Evolutionary conservation across 202 grass and related monocot genomes (phyloP), one percentile per base, ranked within the genome.

Genomic region (Tripidium arundinaceum): DNA sequence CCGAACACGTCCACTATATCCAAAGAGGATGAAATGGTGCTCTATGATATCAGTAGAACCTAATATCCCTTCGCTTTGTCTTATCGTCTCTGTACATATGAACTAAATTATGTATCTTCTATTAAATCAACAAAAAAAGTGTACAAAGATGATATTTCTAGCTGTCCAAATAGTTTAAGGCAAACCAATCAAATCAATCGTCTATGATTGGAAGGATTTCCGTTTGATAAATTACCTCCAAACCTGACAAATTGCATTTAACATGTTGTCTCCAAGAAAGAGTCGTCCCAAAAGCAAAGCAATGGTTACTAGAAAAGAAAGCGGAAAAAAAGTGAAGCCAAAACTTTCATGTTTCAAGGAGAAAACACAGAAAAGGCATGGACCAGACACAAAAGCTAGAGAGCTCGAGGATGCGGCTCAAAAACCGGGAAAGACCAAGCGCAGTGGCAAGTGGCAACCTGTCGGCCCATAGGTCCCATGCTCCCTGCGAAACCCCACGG

Each of bases 321-420:
- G 31, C 45, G 31, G 15, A 45, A 7, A 54, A 33, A 79, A 52
- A 67, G 62, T 25, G 21, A 55, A 52, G 46, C 62, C 43, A 66
- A 79, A 55, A 67, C 62, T 79, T 78, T 52, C 61, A 78, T 78
- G 75, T 50, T 79, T 54, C 31, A 79, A 9, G 62, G 62, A 55
- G 45, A 8, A 16, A 36, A 31, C 9, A 26, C 10, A 16, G 7
- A 25, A 65, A 78, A 64, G 60, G 10, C 43, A 24, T 38, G 29
- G 41, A 78, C 41, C 42, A 49, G 13, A 19, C 19, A 38, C 76
- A 50, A 79, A 74, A 68, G 62, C 45, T 52, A 28, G 28, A 37
- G 29, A 68, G 31, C 46, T 67, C 21, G 8, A 38, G 21, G 45
- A 31, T 37, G 62, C 62, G 46, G 45, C 62, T 68, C 45, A 66